Evolutionary conservation across 2,329 filamentous ascomycete species (phyloP), one percentile per base, ranked within the genome.

Genomic region (Chrysoporthe cubensis): DNA sequence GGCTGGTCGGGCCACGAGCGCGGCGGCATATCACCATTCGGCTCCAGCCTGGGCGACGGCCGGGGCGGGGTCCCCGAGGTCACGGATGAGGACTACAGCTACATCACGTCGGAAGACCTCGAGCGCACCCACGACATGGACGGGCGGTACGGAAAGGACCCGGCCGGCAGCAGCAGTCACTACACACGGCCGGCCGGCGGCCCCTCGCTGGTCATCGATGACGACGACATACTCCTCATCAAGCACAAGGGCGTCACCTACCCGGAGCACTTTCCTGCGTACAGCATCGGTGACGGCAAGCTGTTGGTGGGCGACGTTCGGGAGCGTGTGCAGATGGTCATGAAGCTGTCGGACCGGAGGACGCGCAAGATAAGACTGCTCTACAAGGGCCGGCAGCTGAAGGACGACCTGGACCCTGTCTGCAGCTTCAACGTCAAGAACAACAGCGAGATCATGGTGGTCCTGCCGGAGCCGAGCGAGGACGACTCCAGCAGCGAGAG

Each of bases 61-160:
- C 61, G 59, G 16, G 69, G 68, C 50, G 81, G 83, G 54, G 79
- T 84, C 11, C 86, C 88, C 43, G 84, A 88, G 71, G 89, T 94
- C 69, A 91, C 88, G 73, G 90, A 93, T 72, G 87, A 90, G 44
- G 91, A 94, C 80, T 95, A 89, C 78, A 90, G 88, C 76, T 94
- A 95, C 81, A 94, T 94, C 75, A 93, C 91, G n/a, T 89, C 89
- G 40, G 88, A 92, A 74, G 91, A 94, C 74, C 78, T 94, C 50
- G 83, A 87, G 69, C 78, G 81, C 46, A 52, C 56, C 14, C 63
- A 65, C 34, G 63, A 42, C 44, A 52, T 65, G 32, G 62, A 65
- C 52, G 62, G 32, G 46, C 26, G 54, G 7, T 77, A 78, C 37
- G 78, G 75, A 69, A 44, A 26, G 5, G 37, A 60, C n/a, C n/a